Base-by-base conservation (phyloP, 2,329 filamentous ascomycete genomes). In the Fusarium illudens region DNA sequence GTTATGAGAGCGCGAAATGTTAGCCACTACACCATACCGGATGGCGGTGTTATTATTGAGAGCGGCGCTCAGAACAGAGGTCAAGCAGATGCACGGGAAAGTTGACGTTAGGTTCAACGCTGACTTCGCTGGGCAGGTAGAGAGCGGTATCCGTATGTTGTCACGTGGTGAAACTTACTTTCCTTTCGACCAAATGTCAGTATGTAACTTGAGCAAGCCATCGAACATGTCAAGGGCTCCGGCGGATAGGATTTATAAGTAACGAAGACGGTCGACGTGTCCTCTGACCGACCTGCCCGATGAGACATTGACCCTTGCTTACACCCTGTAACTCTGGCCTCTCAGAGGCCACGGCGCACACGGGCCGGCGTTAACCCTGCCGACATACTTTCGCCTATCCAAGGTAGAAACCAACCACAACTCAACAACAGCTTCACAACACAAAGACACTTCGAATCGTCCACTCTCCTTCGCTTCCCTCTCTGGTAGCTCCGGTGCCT, bases 1-100 rank as follows among this genome's bases (percentile, higher is more conserved):
- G 61, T 70, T 64, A 60, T 73, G 71, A 73, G 71, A 73, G 71
- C 70, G 71, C 65, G 67, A 73, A 71, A 71, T 73, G 71, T 72
- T 74, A 66, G 58, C 67, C 68, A 73, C 58, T 71, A 66, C 69
- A 75, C 71, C 70, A 50, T 50, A 50, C 46, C 46, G 46, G 44
- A 39, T 39, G 7, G 19, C 22, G 15, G 9, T 44, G 4, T 27
- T 27, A 15, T 3, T 44, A 13, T 2, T 44, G 39, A 5, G 11
- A 17, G 22, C 39, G 22, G 20, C 39, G 15, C 4, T 2, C 20
- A 44, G 5, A 44, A 44, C 3, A 12, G 39, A 20, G 22, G 6
- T 15, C 39, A 44, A 27, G 20, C 15, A 9, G 39, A 27, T 4
- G 13, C 19, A 4, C 10, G 36, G 6, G 36, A 17, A 20, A 3